Evolutionary conservation across 495 filamentous ascomycete species (phyloP).

Genomic region (Geoglossum glabrum): DNA sequence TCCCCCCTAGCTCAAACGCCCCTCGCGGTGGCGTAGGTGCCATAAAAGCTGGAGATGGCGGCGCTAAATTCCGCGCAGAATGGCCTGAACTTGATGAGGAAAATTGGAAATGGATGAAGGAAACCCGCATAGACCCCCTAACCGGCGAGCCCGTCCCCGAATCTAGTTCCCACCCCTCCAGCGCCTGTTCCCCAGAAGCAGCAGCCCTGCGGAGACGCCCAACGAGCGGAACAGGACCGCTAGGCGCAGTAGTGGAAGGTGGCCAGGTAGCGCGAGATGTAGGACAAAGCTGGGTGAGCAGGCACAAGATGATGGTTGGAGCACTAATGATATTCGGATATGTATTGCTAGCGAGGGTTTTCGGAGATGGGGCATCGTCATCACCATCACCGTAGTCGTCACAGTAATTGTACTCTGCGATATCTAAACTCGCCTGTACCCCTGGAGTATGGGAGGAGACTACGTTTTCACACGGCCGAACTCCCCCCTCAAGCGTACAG

Average conservation of each 20-base stretch:
- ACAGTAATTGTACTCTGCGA: too few species aligned
- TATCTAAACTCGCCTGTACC: too few species aligned
- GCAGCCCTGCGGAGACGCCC: neutral
- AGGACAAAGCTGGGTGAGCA: neutral
- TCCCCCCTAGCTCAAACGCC: conserved; percentile 17
- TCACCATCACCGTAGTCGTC: neutral
- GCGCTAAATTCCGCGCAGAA: conserved; percentile 69
- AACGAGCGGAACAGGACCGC: neutral
- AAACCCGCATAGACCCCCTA: conserved; percentile 56
- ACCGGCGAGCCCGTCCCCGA: conserved; percentile 34
- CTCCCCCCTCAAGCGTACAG: too few species aligned
- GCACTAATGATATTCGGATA: neutral
- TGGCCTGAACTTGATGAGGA: conserved; percentile 82
- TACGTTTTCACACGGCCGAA: too few species aligned
- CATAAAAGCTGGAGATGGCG: conserved; percentile 72
- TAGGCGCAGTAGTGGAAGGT: conserved; percentile 4
- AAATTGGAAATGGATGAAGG: conserved; percentile 86
- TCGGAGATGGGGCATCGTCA: neutral
- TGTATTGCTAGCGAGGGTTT: neutral
- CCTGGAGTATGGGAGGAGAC: too few species aligned
- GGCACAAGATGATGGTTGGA: neutral
- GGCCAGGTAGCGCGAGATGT: neutral
- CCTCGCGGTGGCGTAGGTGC: conserved; percentile 35
- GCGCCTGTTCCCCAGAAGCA: neutral
- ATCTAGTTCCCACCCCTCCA: neutral